Evolutionary conservation across 345 rosid genomes (phyloP), one percentile per base, ranked within the genome.

Genomic region (Ricinus communis): DNA sequence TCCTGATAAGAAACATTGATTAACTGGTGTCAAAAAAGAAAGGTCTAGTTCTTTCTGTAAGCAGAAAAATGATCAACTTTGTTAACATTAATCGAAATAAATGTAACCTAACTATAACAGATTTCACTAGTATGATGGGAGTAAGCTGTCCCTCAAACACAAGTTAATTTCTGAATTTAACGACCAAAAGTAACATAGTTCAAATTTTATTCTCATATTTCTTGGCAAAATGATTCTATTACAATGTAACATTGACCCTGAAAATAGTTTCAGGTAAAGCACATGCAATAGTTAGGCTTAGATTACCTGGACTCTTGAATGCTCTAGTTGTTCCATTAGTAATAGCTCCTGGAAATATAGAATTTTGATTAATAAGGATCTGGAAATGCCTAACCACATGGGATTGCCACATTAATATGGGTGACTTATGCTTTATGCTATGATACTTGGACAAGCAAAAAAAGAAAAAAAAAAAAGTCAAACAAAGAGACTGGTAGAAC

Each of bases 281-380:
- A 59, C 41, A 70, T 60, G 27, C 27, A 59, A 54, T 60, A 6
- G 31, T 22, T 30, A 59, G 33, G 18, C 22, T 53, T 47, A 21
- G 49, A 21, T 38, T 82, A 93, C 98, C 93, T 82, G 94, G 10
- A 82, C 38, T 71, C 88, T 86, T 55, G 98, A 94, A 72, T 86
- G 91, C 80, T 94, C 93, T 22, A 91, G 85, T 77, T 91, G 94
- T 51, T 87, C 84, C 84, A 85, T 75, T 67, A 94, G 72, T 76
- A 85, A 58, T 65, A 80, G 83, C 77, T 90, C 98, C 98, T 90
- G 88, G 75, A 86, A 85, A 74, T 57, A 57, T 55, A 70, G 0
- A 74, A 69, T 24, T 53, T 68, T 30, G 16, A 52, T 75, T 72
- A 40, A 60, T 18, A 19, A 58, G 19, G 22, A 22, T 47, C 31